Base-by-base conservation (phyloP, 164 flowering plant species). In the Macadamia tetraphylla region DNA sequence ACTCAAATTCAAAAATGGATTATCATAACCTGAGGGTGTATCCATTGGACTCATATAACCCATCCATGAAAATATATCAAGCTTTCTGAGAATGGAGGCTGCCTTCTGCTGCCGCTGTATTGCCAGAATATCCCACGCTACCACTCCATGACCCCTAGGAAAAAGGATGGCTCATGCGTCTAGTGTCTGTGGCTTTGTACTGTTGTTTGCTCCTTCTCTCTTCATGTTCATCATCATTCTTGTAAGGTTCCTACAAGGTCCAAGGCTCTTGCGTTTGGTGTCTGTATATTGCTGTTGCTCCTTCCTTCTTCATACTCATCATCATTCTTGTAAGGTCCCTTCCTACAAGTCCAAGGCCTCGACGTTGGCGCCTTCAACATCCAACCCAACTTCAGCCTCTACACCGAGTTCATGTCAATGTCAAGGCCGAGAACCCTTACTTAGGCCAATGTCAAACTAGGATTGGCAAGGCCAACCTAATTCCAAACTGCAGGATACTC, bases 341-440 rank as follows among this genome's bases (percentile, higher is more conserved):
- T 2, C 63, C 1, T 90, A 90, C 74, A 67, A 5, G 78, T 90
- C 0, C 29, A 77, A 4, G 14, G 60, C 44, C 18, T 90, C 14
- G 67, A 63, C 8, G 76, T 88, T n/a, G 70, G 70, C 1, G 70
- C 81, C 1, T 87, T 90, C 75, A 55, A 82, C 3, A n/a, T 79
- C 2, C 71, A 66, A 59, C 40, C 71, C 0, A 86, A 86, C 52
- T 72, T 79, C 70, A 84, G 72, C 75, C 82, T 87, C 63, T 70
- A 70, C 23, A 73, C 86, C 0, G 81, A 85, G 46, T 64, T 88
- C 56, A 7, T 53, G 83, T 85, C 15, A 73, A 56, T 0, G 80
- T 90, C 0, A 68, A 67, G 32, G 91, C 89, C 0, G 81, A 84
- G 5, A 90, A 90, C 70, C 90, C 91, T 23, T 23, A 23, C 23